Conservation (phyloP, 2,329 filamentous ascomycete species). For the Diaporthe longicolla region DNA sequence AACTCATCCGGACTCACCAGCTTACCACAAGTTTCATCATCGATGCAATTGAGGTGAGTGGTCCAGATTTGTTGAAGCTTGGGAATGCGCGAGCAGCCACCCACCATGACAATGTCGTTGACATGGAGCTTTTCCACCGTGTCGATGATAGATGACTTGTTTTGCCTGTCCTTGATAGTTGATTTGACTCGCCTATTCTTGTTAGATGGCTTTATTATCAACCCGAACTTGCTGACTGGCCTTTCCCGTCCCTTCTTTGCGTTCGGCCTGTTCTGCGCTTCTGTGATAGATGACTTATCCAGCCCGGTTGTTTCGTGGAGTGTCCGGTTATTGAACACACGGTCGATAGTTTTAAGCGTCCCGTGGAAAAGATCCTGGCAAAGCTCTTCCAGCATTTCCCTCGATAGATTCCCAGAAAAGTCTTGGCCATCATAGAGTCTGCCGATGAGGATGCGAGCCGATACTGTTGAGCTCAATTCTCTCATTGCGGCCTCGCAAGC, state of each 20-base stretch:
- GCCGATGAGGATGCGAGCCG: background rate
- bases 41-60: background rate
- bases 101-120: background rate
- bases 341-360: background rate
- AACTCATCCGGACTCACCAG: background rate
- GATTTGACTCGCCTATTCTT: background rate
- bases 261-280: too few relatives aligned
- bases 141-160: background rate
- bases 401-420: background rate
- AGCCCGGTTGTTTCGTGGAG: background rate
- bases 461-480: background rate
- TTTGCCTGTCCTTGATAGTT: background rate
- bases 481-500: background rate
- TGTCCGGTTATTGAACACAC: background rate
- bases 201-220: background rate
- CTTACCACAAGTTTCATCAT: background rate
- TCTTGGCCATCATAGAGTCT: background rate
- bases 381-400: background rate
- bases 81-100: background rate
- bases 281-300: background rate
- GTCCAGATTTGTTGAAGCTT: background rate
- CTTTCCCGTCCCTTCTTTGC: too few relatives aligned
- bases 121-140: background rate
- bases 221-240: too few relatives aligned
- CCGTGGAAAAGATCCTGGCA: background rate